phyloP scores from a whole-genome alignment of 2,329 filamentous ascomycete genomes.

The Cercospora janseana region DNA sequence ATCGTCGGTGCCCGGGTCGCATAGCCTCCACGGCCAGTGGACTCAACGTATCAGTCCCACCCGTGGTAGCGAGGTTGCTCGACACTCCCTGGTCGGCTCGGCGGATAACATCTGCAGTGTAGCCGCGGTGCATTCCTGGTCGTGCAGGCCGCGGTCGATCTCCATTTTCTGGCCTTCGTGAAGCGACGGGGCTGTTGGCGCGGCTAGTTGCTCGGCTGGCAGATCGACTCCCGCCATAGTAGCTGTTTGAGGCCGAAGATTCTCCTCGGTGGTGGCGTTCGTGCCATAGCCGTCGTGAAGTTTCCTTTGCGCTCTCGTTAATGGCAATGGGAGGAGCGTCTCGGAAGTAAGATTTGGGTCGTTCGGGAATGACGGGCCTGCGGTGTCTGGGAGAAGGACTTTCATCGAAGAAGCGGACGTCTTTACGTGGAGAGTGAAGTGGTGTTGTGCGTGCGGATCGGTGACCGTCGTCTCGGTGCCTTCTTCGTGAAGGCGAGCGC shows the following conservation, averaged over 20 bases:
- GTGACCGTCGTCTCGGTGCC: background rate
- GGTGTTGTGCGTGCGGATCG: slow-evolving; percentile 10
- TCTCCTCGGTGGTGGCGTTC: slow-evolving; percentile 6
- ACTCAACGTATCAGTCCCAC: background rate
- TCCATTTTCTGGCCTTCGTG: background rate
- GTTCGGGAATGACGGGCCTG: slow-evolving; percentile 7
- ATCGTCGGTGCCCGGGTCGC: slow-evolving; percentile 2
- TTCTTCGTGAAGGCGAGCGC: slow-evolving; percentile 8
- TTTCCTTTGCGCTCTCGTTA: slow-evolving; percentile 24
- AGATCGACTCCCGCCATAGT: background rate
- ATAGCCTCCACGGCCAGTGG: background rate
- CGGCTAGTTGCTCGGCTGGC: slow-evolving; percentile 5
- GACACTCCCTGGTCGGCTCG: slow-evolving; percentile 1
- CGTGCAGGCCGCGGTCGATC: background rate
- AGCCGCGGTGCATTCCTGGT: slow-evolving; percentile 1
- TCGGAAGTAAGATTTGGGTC: slow-evolving; percentile 23
- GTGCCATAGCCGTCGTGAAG: slow-evolving; percentile 20
- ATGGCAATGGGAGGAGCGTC: slow-evolving; percentile 25
- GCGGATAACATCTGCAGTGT: slow-evolving; percentile 1
- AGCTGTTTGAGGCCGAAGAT: background rate
- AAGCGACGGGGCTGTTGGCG: slow-evolving; percentile 1
- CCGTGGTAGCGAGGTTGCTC: slow-evolving; percentile 5
- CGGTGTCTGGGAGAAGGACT: slow-evolving; percentile 13
- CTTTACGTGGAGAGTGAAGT: slow-evolving; percentile 16
- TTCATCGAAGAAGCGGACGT: slow-evolving; percentile 24